Conservation (phyloP, 2,329 filamentous ascomycete species). For the Hymenoscyphus infarciens region DNA sequence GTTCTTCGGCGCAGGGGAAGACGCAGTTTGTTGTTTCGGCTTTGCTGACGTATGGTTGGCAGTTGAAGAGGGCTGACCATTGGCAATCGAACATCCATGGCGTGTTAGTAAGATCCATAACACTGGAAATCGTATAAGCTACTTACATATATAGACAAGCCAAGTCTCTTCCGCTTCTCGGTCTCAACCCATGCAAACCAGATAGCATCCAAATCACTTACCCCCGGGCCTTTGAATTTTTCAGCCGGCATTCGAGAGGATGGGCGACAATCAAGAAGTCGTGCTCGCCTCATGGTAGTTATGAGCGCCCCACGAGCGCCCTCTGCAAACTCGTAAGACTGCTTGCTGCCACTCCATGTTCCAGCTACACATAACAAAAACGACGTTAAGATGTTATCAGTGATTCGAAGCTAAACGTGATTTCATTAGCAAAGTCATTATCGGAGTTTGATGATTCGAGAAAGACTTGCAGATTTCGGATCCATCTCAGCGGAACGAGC, state of each 20-base stretch:
- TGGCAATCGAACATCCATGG: slow-evolving; percentile 30
- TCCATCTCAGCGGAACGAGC: slow-evolving; percentile 26
- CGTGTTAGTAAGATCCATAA: slow-evolving; percentile 1
- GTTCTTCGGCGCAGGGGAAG: slow-evolving; percentile 30
- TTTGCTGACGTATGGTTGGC: slow-evolving; percentile 31
- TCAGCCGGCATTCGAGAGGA: slow-evolving; percentile 20
- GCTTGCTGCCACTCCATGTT: slow-evolving; percentile 32
- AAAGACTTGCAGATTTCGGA: slow-evolving; percentile 26
- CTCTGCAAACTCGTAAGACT: slow-evolving; percentile 32
- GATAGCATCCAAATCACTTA: slow-evolving; percentile 21
- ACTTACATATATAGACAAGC: slow-evolving; percentile 32
- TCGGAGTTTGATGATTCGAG: not conserved
- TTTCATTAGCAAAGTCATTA: slow-evolving; percentile 9
- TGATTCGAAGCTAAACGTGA: slow-evolving; percentile 20
- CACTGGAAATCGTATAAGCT: too few species aligned
- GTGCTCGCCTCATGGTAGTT: slow-evolving; percentile 26
- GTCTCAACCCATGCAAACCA: slow-evolving; percentile 33
- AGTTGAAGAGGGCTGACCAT: slow-evolving; percentile 32
- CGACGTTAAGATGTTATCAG: slow-evolving; percentile 32
- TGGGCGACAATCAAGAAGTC: slow-evolving; percentile 31
- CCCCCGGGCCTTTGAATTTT: slow-evolving; percentile 18
- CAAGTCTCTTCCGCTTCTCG: slow-evolving; percentile 31
- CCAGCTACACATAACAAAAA: slow-evolving; percentile 31
- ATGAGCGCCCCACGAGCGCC: slow-evolving; percentile 29
- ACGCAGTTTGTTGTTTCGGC: slow-evolving; percentile 33